Percentiles rank a stretch among this genome's conserved stretches.
These are phyloP conservation scores for Solanum virginianum DNA, from an alignment of 257 asterid genomes.

Conservation along the genomic window DNA sequence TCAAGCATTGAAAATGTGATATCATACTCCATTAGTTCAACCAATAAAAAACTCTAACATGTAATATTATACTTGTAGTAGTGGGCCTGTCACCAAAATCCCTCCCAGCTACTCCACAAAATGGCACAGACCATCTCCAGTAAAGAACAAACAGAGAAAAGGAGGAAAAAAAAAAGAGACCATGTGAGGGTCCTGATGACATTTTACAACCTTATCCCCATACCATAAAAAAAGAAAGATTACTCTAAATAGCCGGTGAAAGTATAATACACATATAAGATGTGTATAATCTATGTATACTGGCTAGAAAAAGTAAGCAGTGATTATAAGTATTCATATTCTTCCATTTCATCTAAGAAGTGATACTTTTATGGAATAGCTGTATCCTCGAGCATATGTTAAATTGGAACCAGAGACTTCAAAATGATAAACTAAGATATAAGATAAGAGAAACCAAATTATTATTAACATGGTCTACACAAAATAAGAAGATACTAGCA, in stretches of 20 bases:
- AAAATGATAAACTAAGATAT: background rate
- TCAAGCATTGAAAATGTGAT: background rate
- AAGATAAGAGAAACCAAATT: background rate
- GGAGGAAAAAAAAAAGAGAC: background rate
- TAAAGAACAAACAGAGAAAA: constrained; percentile 9
- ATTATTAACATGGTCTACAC: background rate
- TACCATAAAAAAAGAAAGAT: background rate
- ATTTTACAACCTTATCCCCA: background rate
- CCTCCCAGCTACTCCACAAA: constrained; percentile 4
- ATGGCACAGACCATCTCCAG: constrained; percentile 1
- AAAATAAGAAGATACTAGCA: background rate
- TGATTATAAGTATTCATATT: background rate
- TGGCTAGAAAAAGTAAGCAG: too few species aligned
- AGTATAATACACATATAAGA: background rate
- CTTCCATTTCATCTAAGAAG: background rate
- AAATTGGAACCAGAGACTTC: background rate
- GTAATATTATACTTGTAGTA: background rate
- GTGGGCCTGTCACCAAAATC: constrained; percentile 2
- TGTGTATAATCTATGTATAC: background rate
- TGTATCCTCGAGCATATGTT: background rate
- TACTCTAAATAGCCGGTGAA: background rate
- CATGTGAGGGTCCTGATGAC: constrained; percentile 4
- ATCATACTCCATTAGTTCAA: background rate
- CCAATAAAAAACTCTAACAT: background rate
- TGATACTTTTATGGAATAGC: background rate